Conservation (phyloP, 2,329 filamentous ascomycete genomes). For the Elsinoe arachidis region DNA sequence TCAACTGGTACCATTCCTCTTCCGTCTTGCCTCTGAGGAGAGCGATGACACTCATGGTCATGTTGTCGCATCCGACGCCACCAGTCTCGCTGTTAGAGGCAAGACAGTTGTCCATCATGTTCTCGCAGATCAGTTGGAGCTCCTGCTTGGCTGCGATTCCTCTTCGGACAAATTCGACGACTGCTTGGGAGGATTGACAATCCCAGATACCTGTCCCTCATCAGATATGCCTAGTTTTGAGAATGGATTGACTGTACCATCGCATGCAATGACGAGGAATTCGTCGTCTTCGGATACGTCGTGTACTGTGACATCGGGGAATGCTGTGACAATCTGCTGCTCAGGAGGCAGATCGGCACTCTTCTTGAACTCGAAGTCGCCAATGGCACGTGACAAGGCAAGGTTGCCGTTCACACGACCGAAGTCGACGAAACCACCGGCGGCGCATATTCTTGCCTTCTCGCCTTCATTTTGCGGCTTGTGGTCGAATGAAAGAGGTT, state of each 20-base stretch:
- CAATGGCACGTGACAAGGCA: slow-evolving; percentile 90
- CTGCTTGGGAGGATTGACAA: slow-evolving; percentile 95
- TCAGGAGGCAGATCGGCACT: slow-evolving; percentile 94
- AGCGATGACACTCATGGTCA: slow-evolving; percentile 92
- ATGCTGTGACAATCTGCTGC: slow-evolving; percentile 96
- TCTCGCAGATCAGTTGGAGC: slow-evolving; percentile 90
- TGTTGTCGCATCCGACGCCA: slow-evolving; percentile 97
- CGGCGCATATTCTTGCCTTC: slow-evolving; percentile 90
- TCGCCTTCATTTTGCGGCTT: slow-evolving; percentile 98
- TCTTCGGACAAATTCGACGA: slow-evolving; percentile 91
- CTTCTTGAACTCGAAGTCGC: slow-evolving; percentile 99
- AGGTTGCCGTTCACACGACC: slow-evolving; percentile 97
- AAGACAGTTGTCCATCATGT: slow-evolving; percentile 99
- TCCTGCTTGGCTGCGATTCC: slow-evolving; percentile 96
- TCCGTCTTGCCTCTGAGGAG: slow-evolving; percentile 85
- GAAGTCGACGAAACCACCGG: slow-evolving; percentile 96
- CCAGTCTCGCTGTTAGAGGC: slow-evolving; percentile 97
- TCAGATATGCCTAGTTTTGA: slow-evolving; percentile 15
- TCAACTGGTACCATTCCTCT: slow-evolving; percentile 97
- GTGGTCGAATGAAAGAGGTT: slow-evolving; percentile 97
- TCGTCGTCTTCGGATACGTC: slow-evolving; percentile 89
- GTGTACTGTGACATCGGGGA: slow-evolving; percentile 86
- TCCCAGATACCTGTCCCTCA: slow-evolving; percentile 82
- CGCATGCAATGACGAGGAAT: slow-evolving; percentile 86
- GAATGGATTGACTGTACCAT: slow-evolving; percentile 50